phyloP scores from a whole-genome alignment of 345 rosid species.

The Arabidopsis thaliana region DNA sequence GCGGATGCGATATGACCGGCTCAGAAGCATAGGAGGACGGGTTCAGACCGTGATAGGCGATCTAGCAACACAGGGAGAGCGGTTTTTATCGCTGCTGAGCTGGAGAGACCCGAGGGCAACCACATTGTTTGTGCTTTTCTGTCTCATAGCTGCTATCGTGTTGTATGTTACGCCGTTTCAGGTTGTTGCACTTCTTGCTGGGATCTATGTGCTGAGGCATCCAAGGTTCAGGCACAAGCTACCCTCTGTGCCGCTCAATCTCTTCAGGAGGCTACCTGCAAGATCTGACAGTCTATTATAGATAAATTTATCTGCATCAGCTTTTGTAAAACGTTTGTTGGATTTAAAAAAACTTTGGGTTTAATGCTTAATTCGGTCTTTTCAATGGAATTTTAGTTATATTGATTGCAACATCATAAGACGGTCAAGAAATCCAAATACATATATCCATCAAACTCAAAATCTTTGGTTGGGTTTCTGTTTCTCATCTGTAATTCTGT shows the following conservation, averaged over 20 bases:
- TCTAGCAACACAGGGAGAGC: conserved; percentile 92
- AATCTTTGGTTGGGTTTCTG: conserved; percentile 22
- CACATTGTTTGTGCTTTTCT: conserved; percentile 80
- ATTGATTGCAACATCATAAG: conserved; percentile 29
- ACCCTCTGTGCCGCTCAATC: conserved; percentile 84
- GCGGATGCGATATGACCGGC: conserved; percentile 86
- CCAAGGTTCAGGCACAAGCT: conserved; percentile 91
- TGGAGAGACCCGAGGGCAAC: conserved; percentile 99
- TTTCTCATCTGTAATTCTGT: conserved; percentile 28
- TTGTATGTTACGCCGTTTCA: conserved; percentile 92
- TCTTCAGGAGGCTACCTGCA: conserved; percentile 95
- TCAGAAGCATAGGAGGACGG: conserved; percentile 89
- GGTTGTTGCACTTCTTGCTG: conserved; percentile 70
- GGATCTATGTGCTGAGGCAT: conserved; percentile 80
- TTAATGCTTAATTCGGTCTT: conserved; percentile 21
- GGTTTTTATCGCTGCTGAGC: conserved; percentile 82
- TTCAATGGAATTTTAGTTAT: conserved; percentile 23
- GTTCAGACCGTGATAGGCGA: conserved; percentile 98
- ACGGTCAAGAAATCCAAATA: conserved; percentile 31
- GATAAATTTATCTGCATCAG: conserved; percentile 35
- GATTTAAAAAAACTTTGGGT: neutral
- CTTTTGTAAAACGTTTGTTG: conserved; percentile 25
- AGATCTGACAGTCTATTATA: conserved; percentile 93
- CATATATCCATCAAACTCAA: conserved; percentile 30
- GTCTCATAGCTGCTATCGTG: conserved; percentile 79